Evolutionary conservation across 768 basidiomycete genomes (phyloP).

Genomic region (Ephemerocybe angulata): DNA sequence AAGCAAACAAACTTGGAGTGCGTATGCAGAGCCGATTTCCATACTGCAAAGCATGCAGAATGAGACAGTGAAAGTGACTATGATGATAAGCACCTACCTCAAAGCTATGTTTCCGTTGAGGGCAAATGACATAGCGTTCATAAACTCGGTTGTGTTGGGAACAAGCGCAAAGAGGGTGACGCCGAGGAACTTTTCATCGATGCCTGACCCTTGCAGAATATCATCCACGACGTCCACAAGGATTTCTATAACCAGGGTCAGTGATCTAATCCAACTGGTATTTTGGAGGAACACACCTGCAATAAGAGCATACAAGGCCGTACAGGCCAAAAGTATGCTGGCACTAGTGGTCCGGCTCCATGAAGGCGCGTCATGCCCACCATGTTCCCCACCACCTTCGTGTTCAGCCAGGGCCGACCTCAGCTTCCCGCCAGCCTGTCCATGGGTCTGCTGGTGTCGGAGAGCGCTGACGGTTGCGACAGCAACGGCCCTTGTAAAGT

Average conservation of each 20-base stretch:
- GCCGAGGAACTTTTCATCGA: constrained; percentile 97
- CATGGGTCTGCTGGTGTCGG: constrained; percentile 68
- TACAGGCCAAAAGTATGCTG: constrained; percentile 85
- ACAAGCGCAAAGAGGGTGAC: constrained; percentile 95
- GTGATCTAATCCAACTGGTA: no score
- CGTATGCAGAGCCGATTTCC: constrained; percentile 99
- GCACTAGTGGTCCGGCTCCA: constrained; percentile 92
- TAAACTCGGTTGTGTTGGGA: constrained; percentile 98
- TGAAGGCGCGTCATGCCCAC: constrained; percentile 91
- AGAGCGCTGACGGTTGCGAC: constrained; percentile 91
- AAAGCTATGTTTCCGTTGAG: constrained; percentile 95
- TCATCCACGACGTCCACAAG: constrained; percentile 95
- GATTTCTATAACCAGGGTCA: constrained; percentile 55
- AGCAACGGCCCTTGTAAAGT: constrained; percentile 90
- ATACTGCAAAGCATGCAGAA: constrained; percentile 52
- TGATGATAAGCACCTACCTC: constrained; percentile 52
- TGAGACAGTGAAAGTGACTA: neutral
- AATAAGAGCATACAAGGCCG: constrained; percentile 89
- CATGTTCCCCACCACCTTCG: constrained; percentile 57
- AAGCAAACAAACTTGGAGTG: constrained; percentile 93
- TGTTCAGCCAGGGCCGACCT: constrained; percentile 43
- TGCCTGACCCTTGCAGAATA: constrained; percentile 82
- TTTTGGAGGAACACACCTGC: constrained; percentile 61
- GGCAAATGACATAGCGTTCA: constrained; percentile 99
- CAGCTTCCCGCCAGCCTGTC: constrained; percentile 44